phyloP scores from a whole-genome alignment of 2,329 filamentous ascomycete species.

The Thelonectria discophora region DNA sequence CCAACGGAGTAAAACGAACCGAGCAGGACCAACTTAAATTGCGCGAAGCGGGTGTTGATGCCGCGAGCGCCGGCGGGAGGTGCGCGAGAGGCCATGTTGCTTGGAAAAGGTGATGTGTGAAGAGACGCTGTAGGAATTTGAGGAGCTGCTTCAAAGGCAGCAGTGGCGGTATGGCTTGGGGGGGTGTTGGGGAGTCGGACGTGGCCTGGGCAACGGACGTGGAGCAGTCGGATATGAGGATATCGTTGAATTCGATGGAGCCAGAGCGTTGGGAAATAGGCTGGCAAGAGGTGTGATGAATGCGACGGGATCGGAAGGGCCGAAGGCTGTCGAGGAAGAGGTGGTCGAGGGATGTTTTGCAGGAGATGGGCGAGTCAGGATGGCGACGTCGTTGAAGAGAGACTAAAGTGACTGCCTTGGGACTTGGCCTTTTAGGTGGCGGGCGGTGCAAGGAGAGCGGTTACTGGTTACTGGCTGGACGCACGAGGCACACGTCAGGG shows the following conservation, averaged over 20 bases:
- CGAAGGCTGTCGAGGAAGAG: constrained; percentile 6
- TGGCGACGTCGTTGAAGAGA: constrained; percentile 27
- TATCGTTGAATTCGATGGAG: constrained; percentile 6
- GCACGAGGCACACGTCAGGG: constrained; percentile 39
- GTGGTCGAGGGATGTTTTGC: constrained; percentile 11
- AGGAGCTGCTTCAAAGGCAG: constrained; percentile 28
- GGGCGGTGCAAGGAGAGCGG: constrained; percentile 27
- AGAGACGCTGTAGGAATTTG: constrained; percentile 27
- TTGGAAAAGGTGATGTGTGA: constrained; percentile 38
- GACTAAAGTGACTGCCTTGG: constrained; percentile 33
- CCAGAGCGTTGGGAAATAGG: neutral
- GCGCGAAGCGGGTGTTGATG: constrained; percentile 87
- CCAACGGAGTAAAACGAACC: constrained; percentile 66
- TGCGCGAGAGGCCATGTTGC: constrained; percentile 84
- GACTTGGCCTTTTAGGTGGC: constrained; percentile 29
- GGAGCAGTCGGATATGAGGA: constrained; percentile 30
- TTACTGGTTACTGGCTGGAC: constrained; percentile 31
- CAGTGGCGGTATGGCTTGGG: constrained; percentile 39
- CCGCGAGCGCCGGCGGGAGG: constrained; percentile 68
- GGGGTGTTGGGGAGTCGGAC: constrained; percentile 33
- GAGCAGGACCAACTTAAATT: constrained; percentile 98
- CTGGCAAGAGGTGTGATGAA: constrained; percentile 3
- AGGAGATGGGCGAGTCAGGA: constrained; percentile 25
- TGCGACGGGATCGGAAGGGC: constrained; percentile 6
- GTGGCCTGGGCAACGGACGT: constrained; percentile 40